Evolutionary conservation across 306 rosid genomes (phyloP).

Genomic region (Trifolium dubium): DNA sequence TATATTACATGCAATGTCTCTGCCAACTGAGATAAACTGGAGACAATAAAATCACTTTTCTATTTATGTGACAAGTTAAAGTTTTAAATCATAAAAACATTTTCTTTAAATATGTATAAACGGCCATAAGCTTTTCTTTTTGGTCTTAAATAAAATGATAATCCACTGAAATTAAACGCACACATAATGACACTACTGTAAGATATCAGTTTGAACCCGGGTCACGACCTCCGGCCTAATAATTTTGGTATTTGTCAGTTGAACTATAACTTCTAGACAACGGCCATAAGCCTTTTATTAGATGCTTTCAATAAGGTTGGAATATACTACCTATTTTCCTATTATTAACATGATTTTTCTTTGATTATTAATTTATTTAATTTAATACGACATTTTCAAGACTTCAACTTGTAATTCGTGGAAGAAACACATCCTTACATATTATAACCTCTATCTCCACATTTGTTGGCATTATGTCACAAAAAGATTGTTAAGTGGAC

Average conservation of each 20-base stretch:
- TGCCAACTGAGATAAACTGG: too few species aligned
- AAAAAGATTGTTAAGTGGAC: constrained; percentile 12
- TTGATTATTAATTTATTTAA: not conserved
- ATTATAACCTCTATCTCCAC: not conserved
- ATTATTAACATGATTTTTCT: not conserved
- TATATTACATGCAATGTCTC: too few species aligned
- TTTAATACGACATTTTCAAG: not conserved
- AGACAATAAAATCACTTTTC: too few species aligned
- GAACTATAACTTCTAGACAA: too few species aligned
- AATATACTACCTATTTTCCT: constrained; percentile 1
- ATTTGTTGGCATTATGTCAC: constrained; percentile 28
- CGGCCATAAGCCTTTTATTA: not conserved
- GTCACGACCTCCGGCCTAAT: too few species aligned
- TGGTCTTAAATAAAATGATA: too few species aligned
- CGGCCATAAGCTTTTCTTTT: not conserved
- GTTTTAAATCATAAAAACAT: too few species aligned
- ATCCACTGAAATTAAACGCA: too few species aligned
- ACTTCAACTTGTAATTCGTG: constrained; percentile 11
- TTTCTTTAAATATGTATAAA: not conserved
- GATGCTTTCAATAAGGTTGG: not conserved
- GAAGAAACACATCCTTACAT: constrained; percentile 24
- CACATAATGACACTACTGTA: too few species aligned
- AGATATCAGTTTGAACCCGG: too few species aligned
- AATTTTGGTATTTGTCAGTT: too few species aligned
- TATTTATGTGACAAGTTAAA: too few species aligned